Percentiles rank a stretch among this genome's conserved stretches.
These are phyloP conservation scores for Hypoxylon fuscum DNA, from an alignment of 495 filamentous ascomycete genomes.

Conservation along the genomic window DNA sequence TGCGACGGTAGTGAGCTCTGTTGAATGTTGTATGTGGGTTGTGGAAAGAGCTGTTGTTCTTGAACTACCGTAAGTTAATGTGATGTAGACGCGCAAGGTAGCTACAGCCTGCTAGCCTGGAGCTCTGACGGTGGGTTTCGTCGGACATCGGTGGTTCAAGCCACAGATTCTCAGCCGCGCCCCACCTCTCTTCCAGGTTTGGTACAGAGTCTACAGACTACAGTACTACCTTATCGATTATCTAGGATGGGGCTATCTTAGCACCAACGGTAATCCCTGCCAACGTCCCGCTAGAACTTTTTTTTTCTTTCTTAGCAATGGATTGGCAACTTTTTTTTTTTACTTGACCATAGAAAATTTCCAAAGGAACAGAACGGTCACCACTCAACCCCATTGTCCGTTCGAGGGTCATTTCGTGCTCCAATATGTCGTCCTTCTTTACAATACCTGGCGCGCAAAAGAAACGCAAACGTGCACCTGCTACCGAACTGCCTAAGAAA, in stretches of 20 bases:
- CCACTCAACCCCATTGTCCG: constrained; percentile 27
- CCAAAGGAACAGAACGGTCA: constrained; percentile 24
- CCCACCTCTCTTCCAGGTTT: constrained; percentile 5
- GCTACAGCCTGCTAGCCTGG: constrained; percentile 49
- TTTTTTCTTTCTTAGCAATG: constrained; percentile 38
- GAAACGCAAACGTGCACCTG: constrained; percentile 74
- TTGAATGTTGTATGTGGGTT: constrained; percentile 6
- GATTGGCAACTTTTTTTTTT: constrained; percentile 33
- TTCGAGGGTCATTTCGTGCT: constrained; percentile 13
- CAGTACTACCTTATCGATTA: background rate
- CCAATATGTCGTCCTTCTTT: constrained; percentile 85
- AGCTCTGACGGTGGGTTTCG: constrained; percentile 13
- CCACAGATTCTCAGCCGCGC: constrained; percentile 33
- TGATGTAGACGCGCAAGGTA: constrained; percentile 47
- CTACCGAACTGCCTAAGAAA: constrained; percentile 55
- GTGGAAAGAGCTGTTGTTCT: constrained; percentile 27
- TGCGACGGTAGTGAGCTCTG: constrained; percentile 3
- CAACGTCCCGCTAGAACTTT: constrained; percentile 42
- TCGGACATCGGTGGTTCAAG: constrained; percentile 33
- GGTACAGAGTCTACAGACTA: too few relatives aligned
- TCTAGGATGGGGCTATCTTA: constrained; percentile 3
- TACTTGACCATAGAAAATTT: constrained; percentile 31
- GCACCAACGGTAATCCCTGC: constrained; percentile 28
- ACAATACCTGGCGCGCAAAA: constrained; percentile 77
- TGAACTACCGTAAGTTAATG: constrained; percentile 15